Evolutionary conservation across 2,329 filamentous ascomycete species (phyloP).

Genomic region (Ophiostoma quercus): DNA sequence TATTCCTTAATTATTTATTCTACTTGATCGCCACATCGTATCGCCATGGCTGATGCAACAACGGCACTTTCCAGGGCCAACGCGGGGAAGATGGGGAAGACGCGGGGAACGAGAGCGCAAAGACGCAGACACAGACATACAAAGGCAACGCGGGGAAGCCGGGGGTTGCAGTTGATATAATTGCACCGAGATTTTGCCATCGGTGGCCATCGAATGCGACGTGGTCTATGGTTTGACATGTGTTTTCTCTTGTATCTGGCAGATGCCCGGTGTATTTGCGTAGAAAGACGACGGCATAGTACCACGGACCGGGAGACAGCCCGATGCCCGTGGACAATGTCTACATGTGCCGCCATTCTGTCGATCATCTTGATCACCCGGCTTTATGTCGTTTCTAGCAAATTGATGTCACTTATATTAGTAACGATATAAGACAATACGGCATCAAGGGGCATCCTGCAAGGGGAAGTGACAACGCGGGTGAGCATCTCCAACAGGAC

Average conservation of each 20-base stretch:
- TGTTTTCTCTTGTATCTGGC: neutral
- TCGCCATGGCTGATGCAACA: neutral
- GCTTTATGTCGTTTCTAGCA: neutral
- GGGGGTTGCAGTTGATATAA: neutral
- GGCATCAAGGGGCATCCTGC: neutral
- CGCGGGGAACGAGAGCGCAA: neutral
- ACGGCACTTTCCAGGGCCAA: neutral
- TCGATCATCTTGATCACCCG: neutral
- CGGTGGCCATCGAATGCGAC: neutral
- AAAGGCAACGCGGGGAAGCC: neutral
- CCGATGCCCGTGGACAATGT: neutral
- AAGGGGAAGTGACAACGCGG: neutral
- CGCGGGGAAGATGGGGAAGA: conserved; percentile 8
- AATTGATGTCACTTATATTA: neutral
- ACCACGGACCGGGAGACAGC: neutral
- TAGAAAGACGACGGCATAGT: neutral
- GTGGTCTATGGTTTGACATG: neutral
- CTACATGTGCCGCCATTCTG: neutral
- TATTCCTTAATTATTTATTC: neutral
- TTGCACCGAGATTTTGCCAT: conserved; percentile 5
- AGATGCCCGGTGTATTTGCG: neutral
- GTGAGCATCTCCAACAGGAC: neutral
- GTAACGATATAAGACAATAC: neutral
- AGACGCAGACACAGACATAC: neutral
- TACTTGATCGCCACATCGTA: conserved; percentile 8